Base-by-base conservation (phyloP, 1,139 yeast species). In the Yueomyces sp. region DNA sequence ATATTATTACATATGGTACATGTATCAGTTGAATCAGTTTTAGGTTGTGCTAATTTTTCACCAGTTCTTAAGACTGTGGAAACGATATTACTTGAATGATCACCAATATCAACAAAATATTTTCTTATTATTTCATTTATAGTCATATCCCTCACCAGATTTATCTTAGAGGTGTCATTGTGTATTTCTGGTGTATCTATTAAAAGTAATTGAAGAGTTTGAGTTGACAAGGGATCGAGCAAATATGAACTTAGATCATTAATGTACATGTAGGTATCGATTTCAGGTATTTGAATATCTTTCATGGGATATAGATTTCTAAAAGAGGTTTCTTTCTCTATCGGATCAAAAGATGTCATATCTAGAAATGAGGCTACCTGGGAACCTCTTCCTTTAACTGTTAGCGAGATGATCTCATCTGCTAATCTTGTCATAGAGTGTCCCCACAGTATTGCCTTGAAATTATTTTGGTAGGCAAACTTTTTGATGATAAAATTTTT, bases 61-160 rank as follows among this genome's bases (percentile, higher is more conserved):
- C 94, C 95, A 0, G 95, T 89, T 49, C 85, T 79, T 9, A 87
- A 89, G 25, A 91, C 97, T 0, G 98, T 89, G 0, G 96, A 82
- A 2, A 93, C 91, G 3, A 93, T 86, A 42, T 94, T 86, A 0
- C 96, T 86, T 55, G 87, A 89, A 5, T 83, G 94, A 7, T 75
- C 71, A 55, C 87, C 96, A 34, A 89, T 76, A 37, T 72, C 72
- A 35, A 67, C 70, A 54, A 87, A 86, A 60, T 91, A 91, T 44
- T 79, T 75, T 36, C 77, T 68, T 1, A 89, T 79, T 41, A 91
- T 69, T 54, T 85, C 94, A 53, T 84, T 78, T 31, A 91, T 80
- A 2, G 95, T 83, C 70, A 82, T 77, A 50, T 78, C 75, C 58
- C 78, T 83, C 19, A 19, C 19, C 19, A 19, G 19, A 19, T 19